Evolutionary conservation across 345 rosid genomes (phyloP), one percentile per base, ranked within the genome.

Genomic region (Gossypium mustelinum): DNA sequence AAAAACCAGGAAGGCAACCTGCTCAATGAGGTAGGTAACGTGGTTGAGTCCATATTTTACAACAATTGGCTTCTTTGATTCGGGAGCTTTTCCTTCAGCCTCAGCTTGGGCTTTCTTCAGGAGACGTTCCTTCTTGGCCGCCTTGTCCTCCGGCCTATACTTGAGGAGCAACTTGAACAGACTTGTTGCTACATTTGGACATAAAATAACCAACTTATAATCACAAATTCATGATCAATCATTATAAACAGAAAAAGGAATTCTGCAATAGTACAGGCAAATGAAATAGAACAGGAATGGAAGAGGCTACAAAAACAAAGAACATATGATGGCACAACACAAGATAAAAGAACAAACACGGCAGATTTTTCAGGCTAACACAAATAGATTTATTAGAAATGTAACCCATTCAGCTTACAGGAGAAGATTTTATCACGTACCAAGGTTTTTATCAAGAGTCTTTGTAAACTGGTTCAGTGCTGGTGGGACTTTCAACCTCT

Each of bases 41-140:
- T 90, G 94, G 78, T 90, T 90, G 25, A 90, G 88, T 16, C 92
- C 94, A 51, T 90, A 90, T 75, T 90, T 90, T 39, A 88, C 90
- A 12, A 88, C 87, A 82, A 90, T 84, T 9, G 90, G 94, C 82
- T 90, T 87, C 84, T 86, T 88, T 1, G 84, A 70, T 72, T 88
- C 90, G 1, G 74, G 79, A 18, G 81, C 45, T 60, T 90, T 88
- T 57, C 92, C 92, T 50, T 87, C 92, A 73, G 90, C 83, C 77
- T 85, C 92, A 52, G 89, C 88, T 72, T 88, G 86, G 41, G 92
- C 94, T 71, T 71, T 87, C 51, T 80, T 81, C 58, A 86, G 47
- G 22, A 87, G 89, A 43, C 88, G 76, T 56, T 88, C 90, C 82
- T 88, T 85, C 86, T 24, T 24, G n/a, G 34, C 34, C 0, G 34